Base-by-base conservation (phyloP, 75 land plant genomes). In the Pinus taeda region DNA sequence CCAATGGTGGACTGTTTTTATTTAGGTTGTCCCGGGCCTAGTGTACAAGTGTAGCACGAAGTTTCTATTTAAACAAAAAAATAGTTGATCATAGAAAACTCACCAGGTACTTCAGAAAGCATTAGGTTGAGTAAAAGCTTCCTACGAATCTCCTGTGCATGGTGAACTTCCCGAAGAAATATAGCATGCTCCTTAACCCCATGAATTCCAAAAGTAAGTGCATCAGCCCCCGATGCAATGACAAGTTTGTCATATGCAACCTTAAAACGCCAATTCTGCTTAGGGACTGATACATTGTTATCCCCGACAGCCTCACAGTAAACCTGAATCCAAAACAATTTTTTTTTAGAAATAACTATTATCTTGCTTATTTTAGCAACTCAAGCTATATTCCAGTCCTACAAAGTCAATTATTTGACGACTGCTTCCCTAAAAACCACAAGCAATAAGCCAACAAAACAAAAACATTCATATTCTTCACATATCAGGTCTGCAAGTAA, bases 201-300 rank as follows among this genome's bases (percentile, higher is more conserved):
- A 15, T 77, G 77, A n/a, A 95, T 95, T 1, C 93, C 93, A 80
- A 95, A 95, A 60, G 98, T 95, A 1, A 82, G 83, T 3, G 97
- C 85, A 73, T 90, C 83, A 11, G 94, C 90, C 33, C 98, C 97
- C 20, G 88, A 76, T 5, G 97, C 98, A 70, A 93, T 88, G 0
- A 95, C 87, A 57, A 95, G 77, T 81, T 95, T 95, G 69, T 95
- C 98, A 82, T 95, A 95, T 36, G 92, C 59, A 36, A 95, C 80
- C 4, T 80, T 77, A 78, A 96, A 96, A 21, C 72, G 76, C 88
- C 88, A 89, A n/a, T 85, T 85, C 3, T 86, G 78, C 67, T 75
- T 30, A 37, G 71, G 15, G 12, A 6, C 18, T 59, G 71, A 17
- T 30, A 30, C 56, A 22, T 53, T 75, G 69, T 89, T 86, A 45